These are phyloP conservation scores for Pisolithus sp. DNA, from an alignment of 768 basidiomycete genomes.

Conservation along the genomic window DNA sequence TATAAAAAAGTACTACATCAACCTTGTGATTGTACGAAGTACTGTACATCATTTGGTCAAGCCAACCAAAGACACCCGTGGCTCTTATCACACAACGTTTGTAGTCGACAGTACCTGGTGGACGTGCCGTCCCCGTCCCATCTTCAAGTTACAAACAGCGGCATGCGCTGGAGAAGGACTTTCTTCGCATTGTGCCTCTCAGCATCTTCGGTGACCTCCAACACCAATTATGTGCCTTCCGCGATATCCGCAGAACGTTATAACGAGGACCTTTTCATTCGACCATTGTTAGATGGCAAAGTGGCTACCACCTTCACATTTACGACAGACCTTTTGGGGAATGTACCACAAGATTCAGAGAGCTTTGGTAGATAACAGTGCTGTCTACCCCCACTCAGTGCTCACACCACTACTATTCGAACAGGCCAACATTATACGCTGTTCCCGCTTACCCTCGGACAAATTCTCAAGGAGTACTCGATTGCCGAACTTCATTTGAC, in stretches of 20 bases:
- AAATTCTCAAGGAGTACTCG: constrained; percentile 79
- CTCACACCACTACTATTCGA: background rate
- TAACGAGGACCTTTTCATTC: constrained; percentile 45
- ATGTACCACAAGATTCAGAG: constrained; percentile 41
- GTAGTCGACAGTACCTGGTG: background rate
- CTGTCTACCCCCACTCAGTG: background rate
- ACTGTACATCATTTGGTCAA: too few species aligned
- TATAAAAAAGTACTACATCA: too few species aligned
- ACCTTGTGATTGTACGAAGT: too few species aligned
- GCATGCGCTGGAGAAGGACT: background rate
- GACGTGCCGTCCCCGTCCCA: background rate
- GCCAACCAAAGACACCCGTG: too few species aligned
- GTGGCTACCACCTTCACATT: constrained; percentile 80
- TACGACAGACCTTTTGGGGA: constrained; percentile 51
- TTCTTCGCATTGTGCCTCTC: constrained; percentile 8
- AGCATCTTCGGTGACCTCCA: constrained; percentile 3
- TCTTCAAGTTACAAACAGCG: too few species aligned
- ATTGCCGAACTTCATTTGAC: constrained; percentile 86
- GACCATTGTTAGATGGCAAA: constrained; percentile 74
- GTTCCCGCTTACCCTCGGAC: constrained; percentile 81
- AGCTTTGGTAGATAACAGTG: constrained; percentile 27
- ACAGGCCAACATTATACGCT: constrained; percentile 81
- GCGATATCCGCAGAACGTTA: constrained; percentile 27
- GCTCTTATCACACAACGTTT: too few species aligned
- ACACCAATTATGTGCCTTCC: background rate